Evolutionary conservation across 495 filamentous ascomycete species (phyloP), one percentile per base, ranked within the genome.

Genomic region (Aspergillus mulundensis): DNA sequence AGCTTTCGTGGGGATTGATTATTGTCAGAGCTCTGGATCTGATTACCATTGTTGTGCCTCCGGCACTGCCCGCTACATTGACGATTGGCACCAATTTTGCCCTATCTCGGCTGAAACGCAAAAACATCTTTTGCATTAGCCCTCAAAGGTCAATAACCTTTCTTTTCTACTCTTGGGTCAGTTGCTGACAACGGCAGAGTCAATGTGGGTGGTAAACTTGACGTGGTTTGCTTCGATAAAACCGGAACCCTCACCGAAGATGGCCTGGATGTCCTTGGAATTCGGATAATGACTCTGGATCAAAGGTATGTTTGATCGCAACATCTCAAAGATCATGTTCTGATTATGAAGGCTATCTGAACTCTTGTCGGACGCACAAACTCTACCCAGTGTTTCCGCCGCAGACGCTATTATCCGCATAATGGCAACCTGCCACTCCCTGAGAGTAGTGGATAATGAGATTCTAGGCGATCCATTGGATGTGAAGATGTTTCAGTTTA

Each of bases 401-500:
- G 64, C 68, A 53, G 79, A 63, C 66, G 74, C 21, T 10, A 84
- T 86, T 16, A 74, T 97, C 16, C 89, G 95, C 62, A 91, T 91
- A 0, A 99, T 99, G 95, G 90, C 94, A 24, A 99, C 94, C 8
- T 99, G 95, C 54, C 95, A 99, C 66, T 95, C 93, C 3, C 77
- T 99, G 15, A 83, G 91, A 25, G 80, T 86, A 34, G 85, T 97
- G 15, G 92, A 99, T 57, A 85, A 81, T 41, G 90, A 97, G 61
- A 77, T 96, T 15, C 74, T 99, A 19, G 95, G 95, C 6, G 95
- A 99, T 70, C 95, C 95, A 28, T 78, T 99, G 14, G 95, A 99
- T 69, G 74, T 97, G 43, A 97, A 97, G 66, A 99, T 99, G 95
- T 99, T 99, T 66, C 86, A 96, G 62, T 99, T 96, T 62, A 99